Conservation (phyloP, 371 early-diverging fungal genomes). For the Mucor circinelloides region DNA sequence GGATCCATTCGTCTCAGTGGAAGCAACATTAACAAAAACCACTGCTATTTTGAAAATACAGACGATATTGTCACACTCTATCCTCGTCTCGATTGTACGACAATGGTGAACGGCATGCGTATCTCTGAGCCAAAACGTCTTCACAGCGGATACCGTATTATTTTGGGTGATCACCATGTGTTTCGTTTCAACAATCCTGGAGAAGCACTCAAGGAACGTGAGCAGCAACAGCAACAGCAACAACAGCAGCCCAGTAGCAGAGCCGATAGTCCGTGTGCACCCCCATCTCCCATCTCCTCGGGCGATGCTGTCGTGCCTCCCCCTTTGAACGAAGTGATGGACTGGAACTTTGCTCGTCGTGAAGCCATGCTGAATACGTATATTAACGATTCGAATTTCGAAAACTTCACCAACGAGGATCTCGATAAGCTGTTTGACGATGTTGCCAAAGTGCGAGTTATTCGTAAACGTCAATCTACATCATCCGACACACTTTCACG, state of each 20-base stretch:
- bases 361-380: constrained; percentile 61
- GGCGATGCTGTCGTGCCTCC: constrained; percentile 33
- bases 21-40: constrained; percentile 67
- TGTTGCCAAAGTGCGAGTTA: constrained; percentile 48
- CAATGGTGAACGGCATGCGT: constrained; percentile 80
- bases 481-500: constrained; percentile 28
- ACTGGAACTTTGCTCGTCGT: constrained; percentile 77
- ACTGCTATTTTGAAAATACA: constrained; percentile 78
- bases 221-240: constrained; percentile 10
- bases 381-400: constrained; percentile 46
- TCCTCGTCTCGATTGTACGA: constrained; percentile 60
- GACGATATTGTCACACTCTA: constrained; percentile 68
- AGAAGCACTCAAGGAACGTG: constrained; percentile 76
- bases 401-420: constrained; percentile 54
- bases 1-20: constrained; percentile 79
- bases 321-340: constrained; percentile 58
- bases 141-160: constrained; percentile 79
- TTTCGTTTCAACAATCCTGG: constrained; percentile 89
- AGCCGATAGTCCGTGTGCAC: constrained; percentile 25
- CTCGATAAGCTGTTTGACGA: constrained; percentile 57
- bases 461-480: constrained; percentile 27
- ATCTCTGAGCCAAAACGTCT: constrained; percentile 65
- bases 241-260: not conserved
- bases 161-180: constrained; percentile 81
- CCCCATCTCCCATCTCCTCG: constrained; percentile 58